A percentile compares a stretch with the other conserved stretches of the same genome.
These are phyloP conservation scores for Calonectria leucothoes DNA, from an alignment of 2,329 filamentous ascomycete species.

Conservation along the genomic window DNA sequence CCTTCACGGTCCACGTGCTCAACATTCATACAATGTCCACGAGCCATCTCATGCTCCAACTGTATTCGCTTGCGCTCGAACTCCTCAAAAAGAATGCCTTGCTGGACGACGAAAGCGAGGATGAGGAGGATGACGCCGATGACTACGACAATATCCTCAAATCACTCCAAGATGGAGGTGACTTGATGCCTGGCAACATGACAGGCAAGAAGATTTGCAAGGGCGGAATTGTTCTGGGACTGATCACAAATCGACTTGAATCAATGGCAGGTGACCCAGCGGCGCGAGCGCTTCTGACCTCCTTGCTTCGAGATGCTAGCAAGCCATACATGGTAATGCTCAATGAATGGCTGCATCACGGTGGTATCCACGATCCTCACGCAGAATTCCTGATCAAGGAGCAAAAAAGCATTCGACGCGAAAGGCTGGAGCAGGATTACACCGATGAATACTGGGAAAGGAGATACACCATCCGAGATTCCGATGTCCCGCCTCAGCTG, in stretches of 20 bases:
- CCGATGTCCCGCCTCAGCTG: constrained; percentile 91
- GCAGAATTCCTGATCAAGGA: constrained; percentile 95
- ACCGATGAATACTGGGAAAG: constrained; percentile 99
- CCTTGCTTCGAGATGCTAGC: constrained; percentile 86
- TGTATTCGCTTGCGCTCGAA: constrained; percentile 89
- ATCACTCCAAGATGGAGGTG: constrained; percentile 86
- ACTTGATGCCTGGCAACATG: constrained; percentile 81
- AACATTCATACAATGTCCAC: constrained; percentile 93
- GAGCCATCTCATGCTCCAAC: constrained; percentile 88
- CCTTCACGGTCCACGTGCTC: constrained; percentile 92
- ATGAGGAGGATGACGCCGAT: constrained; percentile 79
- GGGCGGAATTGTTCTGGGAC: constrained; percentile 91
- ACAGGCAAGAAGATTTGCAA: constrained; percentile 93
- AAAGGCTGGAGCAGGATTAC: constrained; percentile 93
- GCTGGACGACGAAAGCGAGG: constrained; percentile 82
- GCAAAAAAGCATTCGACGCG: constrained; percentile 92
- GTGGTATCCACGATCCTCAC: constrained; percentile 93
- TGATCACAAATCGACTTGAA: constrained; percentile 86
- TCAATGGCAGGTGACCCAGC: constrained; percentile 95
- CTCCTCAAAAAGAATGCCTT: constrained; percentile 89
- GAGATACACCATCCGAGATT: constrained; percentile 92
- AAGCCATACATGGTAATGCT: constrained; percentile 98
- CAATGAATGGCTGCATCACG: constrained; percentile 98
- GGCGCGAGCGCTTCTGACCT: constrained; percentile 83
- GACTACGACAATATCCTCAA: constrained; percentile 95